phyloP scores from a whole-genome alignment of 2,329 filamentous ascomycete genomes.

The Cryphonectria carpinicola region DNA sequence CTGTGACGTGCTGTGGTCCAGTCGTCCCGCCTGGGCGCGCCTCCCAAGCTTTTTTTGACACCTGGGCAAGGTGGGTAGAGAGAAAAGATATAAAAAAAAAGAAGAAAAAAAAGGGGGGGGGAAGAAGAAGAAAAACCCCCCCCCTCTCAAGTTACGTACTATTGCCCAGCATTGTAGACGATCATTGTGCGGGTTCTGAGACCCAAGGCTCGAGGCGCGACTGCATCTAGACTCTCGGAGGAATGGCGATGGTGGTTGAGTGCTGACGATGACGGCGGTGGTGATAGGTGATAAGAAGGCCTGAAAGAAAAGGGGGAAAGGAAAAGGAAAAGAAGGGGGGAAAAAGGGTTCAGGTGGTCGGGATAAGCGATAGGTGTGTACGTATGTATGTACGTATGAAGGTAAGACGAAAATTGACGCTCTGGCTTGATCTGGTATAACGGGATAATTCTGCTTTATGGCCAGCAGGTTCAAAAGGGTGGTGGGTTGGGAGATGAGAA shows the following conservation, averaged over 20 bases:
- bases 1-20: neutral
- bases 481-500: neutral
- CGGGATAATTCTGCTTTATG: neutral
- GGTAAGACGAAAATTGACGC: neutral
- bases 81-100: neutral
- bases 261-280: neutral
- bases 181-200: conserved; percentile 28
- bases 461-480: neutral
- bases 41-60: conserved; percentile 16
- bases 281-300: neutral
- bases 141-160: conserved; percentile 18
- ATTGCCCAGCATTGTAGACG: conserved; percentile 28
- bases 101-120: no score
- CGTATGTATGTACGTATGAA: neutral
- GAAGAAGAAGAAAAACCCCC: no score
- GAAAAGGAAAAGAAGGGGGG: no score
- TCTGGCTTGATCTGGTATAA: neutral
- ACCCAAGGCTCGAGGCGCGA: conserved; percentile 27
- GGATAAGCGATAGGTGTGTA: neutral
- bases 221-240: conserved; percentile 24
- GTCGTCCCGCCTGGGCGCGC: conserved; percentile 12
- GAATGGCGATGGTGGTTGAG: neutral
- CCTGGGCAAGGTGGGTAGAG: neutral
- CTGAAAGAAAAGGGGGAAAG: neutral
- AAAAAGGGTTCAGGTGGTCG: neutral